Base-by-base conservation (phyloP, 805 yeast genomes). In the Novakomyces olei region DNA sequence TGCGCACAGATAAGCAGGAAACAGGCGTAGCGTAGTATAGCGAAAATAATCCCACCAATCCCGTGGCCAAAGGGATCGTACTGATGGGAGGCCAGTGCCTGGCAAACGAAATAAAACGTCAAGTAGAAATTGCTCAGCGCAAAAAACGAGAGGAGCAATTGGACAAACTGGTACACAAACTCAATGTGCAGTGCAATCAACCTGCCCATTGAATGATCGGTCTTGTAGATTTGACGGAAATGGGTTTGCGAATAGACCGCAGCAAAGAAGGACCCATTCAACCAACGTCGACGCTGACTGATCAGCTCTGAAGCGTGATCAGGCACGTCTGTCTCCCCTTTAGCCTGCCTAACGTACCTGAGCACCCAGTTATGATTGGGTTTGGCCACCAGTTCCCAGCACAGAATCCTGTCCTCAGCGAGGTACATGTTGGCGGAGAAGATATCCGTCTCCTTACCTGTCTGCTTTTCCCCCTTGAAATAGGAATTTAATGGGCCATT, bases 291-390 rank as follows among this genome's bases (percentile, higher is more conserved):
- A 58, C 98, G 73, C 58, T 85, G 98, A 35, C 88, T 68, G 34
- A 85, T 78, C 47, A 88, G 80, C 48, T 88, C 96, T n/a, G 93
- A 74, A 27, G 83, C 63, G n/a, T 64, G 61, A 47, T 36, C 95
- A 5, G 96, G 96, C 32, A 81, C 93, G 65, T 85, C 96, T 1
- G 96, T 85, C 51, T 83, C 95, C 44, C 95, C 96, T 32, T 72
- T 74, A 10, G 95, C 95, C 44, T 71, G 79, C 44, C 77, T 76
- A 35, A 85, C 95, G 49, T 81, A 85, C 46, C 80, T 77, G 44
- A 85, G 60, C 10, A 85, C 76, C 91, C 95, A 85, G 48, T 72
- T 72, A 26, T 77, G 77, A 37, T 67, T 64, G 39, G 60, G 66
- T 44, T 83, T 83, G 7, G 95, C 91, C 18, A 85, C 88, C 38